Evolutionary conservation across 2,329 filamentous ascomycete species (phyloP).

Genomic region (Clarireedia monteithiana): DNA sequence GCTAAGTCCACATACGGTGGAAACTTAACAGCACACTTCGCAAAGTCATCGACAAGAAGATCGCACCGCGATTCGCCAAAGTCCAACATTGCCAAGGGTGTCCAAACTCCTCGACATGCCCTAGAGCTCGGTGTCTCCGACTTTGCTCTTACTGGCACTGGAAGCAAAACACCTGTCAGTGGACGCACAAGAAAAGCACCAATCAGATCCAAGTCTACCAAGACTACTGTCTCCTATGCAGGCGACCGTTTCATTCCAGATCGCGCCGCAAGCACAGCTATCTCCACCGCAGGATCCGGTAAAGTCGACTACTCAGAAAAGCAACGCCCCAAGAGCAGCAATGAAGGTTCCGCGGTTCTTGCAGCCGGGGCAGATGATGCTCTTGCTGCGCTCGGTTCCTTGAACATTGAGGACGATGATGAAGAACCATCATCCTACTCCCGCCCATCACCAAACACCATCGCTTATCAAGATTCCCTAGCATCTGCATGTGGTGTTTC

Average conservation of each 20-base stretch:
- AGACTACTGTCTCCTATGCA: constrained; percentile 71
- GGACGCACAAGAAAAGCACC: constrained; percentile 47
- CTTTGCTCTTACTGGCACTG: constrained; percentile 82
- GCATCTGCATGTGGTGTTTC: constrained; percentile 88
- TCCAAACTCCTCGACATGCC: constrained; percentile 69
- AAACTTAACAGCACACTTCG: constrained; percentile 72
- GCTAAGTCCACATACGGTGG: constrained; percentile 70
- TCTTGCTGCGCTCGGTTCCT: constrained; percentile 68
- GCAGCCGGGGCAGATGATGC: constrained; percentile 67
- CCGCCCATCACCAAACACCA: constrained; percentile 76
- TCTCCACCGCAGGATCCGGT: constrained; percentile 70
- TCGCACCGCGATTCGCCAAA: constrained; percentile 83
- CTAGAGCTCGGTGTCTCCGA: constrained; percentile 90
- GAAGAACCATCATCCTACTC: constrained; percentile 60
- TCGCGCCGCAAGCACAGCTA: constrained; percentile 80
- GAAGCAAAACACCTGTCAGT: constrained; percentile 54
- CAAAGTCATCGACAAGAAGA: constrained; percentile 58
- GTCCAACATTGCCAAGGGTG: constrained; percentile 79
- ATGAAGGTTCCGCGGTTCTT: constrained; percentile 68
- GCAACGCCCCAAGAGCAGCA: constrained; percentile 62
- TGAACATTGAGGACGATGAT: constrained; percentile 62
- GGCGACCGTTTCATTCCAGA: constrained; percentile 94
- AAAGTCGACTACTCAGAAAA: constrained; percentile 71
- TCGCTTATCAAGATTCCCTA: constrained; percentile 86
- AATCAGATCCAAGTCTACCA: constrained; percentile 49